Evolutionary conservation across 2,329 filamentous ascomycete species (phyloP).

Genomic region (Zasmidium citrigriseum): DNA sequence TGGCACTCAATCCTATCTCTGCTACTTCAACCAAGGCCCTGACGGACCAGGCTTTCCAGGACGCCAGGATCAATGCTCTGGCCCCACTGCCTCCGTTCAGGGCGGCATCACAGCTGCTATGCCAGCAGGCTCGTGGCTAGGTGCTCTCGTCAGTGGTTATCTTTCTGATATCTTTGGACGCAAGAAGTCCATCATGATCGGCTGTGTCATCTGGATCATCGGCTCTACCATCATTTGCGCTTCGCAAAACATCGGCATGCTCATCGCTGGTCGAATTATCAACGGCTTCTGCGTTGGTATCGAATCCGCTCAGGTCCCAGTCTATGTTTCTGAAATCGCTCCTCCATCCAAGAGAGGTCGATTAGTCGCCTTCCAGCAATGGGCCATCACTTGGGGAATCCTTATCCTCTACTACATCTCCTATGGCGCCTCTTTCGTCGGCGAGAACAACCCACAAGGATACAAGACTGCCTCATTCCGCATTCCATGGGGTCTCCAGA

Average conservation of each 20-base stretch:
- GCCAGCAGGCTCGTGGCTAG: slow-evolving; percentile 69
- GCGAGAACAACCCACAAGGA: slow-evolving; percentile 36
- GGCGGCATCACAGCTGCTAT: slow-evolving; percentile 70
- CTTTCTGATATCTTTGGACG: slow-evolving; percentile 59
- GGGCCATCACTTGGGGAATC: slow-evolving; percentile 67
- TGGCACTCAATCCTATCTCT: slow-evolving; percentile 66
- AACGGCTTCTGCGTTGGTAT: slow-evolving; percentile 73
- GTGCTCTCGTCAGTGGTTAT: slow-evolving; percentile 60
- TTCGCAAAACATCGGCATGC: slow-evolving; percentile 66
- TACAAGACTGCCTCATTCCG: slow-evolving; percentile 52
- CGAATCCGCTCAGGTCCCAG: slow-evolving; percentile 66
- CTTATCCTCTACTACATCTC: slow-evolving; percentile 69
- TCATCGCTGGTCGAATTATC: slow-evolving; percentile 67
- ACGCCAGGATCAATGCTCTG: slow-evolving; percentile 45
- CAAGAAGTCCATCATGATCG: slow-evolving; percentile 55
- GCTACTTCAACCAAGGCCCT: slow-evolving; percentile 64
- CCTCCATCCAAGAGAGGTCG: slow-evolving; percentile 60
- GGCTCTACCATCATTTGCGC: slow-evolving; percentile 64
- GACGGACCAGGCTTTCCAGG: slow-evolving; percentile 33
- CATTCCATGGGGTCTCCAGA: slow-evolving; percentile 50
- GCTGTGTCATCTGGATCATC: slow-evolving; percentile 43
- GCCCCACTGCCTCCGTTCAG: slow-evolving; percentile 57
- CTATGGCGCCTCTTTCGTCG: slow-evolving; percentile 63
- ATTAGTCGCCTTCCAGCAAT: slow-evolving; percentile 70
- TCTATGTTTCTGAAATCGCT: slow-evolving; percentile 65